phyloP scores from a whole-genome alignment of 192 early-diverging fungal genomes.

The Rhizophagus clarus region DNA sequence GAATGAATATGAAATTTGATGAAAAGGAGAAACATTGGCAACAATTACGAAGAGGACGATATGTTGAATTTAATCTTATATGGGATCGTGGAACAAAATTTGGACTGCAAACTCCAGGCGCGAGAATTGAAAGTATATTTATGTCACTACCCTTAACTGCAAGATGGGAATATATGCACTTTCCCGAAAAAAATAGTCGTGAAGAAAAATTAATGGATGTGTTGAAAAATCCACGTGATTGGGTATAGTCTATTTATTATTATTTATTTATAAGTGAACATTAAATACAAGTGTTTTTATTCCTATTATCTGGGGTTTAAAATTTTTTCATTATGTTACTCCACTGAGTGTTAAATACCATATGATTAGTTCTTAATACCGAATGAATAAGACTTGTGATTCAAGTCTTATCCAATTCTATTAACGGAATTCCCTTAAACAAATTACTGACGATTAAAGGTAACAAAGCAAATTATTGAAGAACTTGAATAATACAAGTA shows the following conservation, averaged over 20 bases:
- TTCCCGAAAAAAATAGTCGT: constrained; percentile 63
- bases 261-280: no score
- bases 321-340: no score
- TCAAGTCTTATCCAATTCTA: no score
- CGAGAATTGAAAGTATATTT: constrained; percentile 93
- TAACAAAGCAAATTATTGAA: no score
- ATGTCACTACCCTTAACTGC: constrained; percentile 93
- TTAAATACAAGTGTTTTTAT: no score
- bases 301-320: no score
- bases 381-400: no score
- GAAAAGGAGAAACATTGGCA: constrained; percentile 88
- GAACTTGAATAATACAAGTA: no score
- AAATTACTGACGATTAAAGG: no score
- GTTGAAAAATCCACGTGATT: constrained; percentile 77
- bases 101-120: constrained; percentile 94
- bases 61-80: constrained; percentile 98
- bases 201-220: constrained; percentile 81
- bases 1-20: constrained; percentile 80
- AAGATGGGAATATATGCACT: constrained; percentile 93
- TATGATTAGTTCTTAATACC: no score
- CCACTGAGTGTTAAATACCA: no score
- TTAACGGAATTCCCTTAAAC: no score
- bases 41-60: constrained; percentile 90
- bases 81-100: constrained; percentile 99
- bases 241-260: constrained; percentile 41